phyloP scores from a whole-genome alignment of 2,329 filamentous ascomycete genomes.

The Teratosphaeria epicoccoides region DNA sequence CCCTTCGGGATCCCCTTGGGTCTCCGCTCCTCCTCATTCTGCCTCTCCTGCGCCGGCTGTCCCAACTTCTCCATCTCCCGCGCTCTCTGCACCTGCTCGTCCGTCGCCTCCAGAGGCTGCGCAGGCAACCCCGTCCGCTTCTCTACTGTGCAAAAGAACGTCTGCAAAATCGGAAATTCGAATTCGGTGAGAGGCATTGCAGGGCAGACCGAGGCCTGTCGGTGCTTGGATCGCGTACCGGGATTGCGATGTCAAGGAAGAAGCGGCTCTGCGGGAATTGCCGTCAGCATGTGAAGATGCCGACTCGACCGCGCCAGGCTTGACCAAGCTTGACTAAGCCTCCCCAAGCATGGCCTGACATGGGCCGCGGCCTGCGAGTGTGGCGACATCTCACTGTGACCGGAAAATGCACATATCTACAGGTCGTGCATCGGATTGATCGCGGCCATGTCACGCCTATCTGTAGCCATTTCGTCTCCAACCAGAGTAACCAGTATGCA shows the following conservation, averaged over 20 bases:
- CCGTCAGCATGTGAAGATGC: background rate
- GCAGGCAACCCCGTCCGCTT: constrained; percentile 28
- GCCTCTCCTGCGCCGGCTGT: constrained; percentile 5
- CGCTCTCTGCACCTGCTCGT: constrained; percentile 16
- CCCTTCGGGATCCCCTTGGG: constrained; percentile 56
- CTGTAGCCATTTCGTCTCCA: no score
- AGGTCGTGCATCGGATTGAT: no score
- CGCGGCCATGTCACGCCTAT: no score
- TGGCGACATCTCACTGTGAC: no score
- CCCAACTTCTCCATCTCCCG: constrained; percentile 19
- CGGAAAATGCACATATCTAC: no score
- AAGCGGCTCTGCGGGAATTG: background rate
- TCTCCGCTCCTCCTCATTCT: constrained; percentile 16
- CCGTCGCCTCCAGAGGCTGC: constrained; percentile 25
- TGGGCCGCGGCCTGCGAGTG: no score
- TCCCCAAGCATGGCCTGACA: no score
- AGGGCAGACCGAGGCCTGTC: background rate
- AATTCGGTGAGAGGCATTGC: constrained; percentile 27
- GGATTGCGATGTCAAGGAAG: background rate
- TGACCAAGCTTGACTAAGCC: no score
- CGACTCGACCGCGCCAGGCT: background rate
- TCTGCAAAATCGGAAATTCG: constrained; percentile 28
- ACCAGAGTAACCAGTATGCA: no score
- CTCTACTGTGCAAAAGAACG: constrained; percentile 29
- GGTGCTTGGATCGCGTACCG: background rate